phyloP scores from a whole-genome alignment of 352 stramenopile species.

The Globisporangium yorkense region DNA sequence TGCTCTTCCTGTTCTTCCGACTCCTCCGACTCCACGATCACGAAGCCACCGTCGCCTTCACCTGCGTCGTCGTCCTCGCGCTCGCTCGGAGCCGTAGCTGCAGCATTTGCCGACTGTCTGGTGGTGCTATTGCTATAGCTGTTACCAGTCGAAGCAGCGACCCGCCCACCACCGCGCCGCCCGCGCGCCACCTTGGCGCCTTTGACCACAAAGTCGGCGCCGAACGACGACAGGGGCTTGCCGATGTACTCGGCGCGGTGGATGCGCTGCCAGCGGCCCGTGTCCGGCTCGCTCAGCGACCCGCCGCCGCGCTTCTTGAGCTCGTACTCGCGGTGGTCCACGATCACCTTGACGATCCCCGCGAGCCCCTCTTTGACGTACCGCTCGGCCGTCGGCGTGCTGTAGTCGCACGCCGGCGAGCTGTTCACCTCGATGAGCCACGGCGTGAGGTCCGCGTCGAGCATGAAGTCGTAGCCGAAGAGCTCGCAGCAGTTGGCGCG shows the following conservation, averaged over 20 bases:
- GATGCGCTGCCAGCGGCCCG: constrained; percentile 57
- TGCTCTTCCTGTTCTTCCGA: not conserved
- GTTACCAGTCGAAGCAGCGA: not conserved
- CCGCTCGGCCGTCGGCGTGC: constrained; percentile 82
- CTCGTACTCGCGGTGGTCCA: constrained; percentile 79
- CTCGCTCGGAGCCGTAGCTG: not conserved
- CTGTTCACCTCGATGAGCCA: constrained; percentile 94
- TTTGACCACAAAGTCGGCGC: constrained; percentile 65
- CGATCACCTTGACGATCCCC: constrained; percentile 87
- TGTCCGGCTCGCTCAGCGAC: constrained; percentile 36
- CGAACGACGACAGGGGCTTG: constrained; percentile 58
- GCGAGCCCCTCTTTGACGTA: constrained; percentile 84
- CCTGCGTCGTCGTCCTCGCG: not conserved
- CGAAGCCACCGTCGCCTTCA: not conserved
- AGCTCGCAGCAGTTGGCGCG: constrained; percentile 90
- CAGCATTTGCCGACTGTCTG: too few relatives aligned
- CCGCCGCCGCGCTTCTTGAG: constrained; percentile 27
- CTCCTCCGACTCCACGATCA: not conserved
- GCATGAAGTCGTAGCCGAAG: constrained; percentile 94
- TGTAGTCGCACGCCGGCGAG: constrained; percentile 92
- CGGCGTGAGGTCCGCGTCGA: constrained; percentile 76
- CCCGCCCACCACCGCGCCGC: constrained; percentile 4
- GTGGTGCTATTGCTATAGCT: not conserved
- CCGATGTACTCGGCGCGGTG: constrained; percentile 58
- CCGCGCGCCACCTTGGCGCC: constrained; percentile 38